Evolutionary conservation across 2,329 filamentous ascomycete genomes (phyloP).

Genomic region (Penicillium glabrum): DNA sequence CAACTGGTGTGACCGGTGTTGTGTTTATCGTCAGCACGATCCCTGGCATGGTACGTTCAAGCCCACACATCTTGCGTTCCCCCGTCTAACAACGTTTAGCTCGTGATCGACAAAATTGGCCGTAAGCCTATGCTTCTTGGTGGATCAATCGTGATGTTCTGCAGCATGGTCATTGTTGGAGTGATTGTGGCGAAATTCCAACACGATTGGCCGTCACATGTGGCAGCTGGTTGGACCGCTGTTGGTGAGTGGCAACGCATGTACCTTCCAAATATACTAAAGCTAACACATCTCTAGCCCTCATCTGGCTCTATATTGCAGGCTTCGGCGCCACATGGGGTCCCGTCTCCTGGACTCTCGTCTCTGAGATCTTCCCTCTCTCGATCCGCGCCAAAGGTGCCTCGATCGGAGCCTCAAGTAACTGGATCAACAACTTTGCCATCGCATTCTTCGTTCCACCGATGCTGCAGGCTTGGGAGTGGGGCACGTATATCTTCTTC

Average conservation of each 20-base stretch:
- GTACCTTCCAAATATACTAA: neutral
- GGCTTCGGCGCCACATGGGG: constrained; percentile 30
- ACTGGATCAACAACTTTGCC: constrained; percentile 33
- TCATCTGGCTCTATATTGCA: constrained; percentile 30
- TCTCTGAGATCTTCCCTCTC: constrained; percentile 31
- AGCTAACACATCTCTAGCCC: constrained; percentile 11
- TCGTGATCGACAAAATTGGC: constrained; percentile 30
- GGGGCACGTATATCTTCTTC: constrained; percentile 33
- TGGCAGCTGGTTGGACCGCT: constrained; percentile 28
- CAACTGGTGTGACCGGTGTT: constrained; percentile 36
- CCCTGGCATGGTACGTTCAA: constrained; percentile 27
- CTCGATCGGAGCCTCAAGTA: constrained; percentile 28
- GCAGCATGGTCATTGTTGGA: constrained; percentile 26
- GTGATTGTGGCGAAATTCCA: constrained; percentile 29
- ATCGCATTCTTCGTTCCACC: constrained; percentile 30
- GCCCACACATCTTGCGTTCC: constrained; percentile 8
- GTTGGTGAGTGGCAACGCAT: constrained; percentile 19
- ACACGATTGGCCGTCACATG: constrained; percentile 27
- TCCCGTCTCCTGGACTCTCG: constrained; percentile 28
- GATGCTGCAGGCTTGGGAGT: constrained; percentile 26
- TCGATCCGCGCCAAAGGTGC: constrained; percentile 31
- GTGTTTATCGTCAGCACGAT: constrained; percentile 34
- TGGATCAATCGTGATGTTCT: constrained; percentile 25
- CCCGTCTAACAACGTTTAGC: constrained; percentile 1
- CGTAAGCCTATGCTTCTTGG: constrained; percentile 30